Evolutionary conservation across 169 alveolate genomes (phyloP), one percentile per base, ranked within the genome.

Genomic region (Blepharisma undulans): DNA sequence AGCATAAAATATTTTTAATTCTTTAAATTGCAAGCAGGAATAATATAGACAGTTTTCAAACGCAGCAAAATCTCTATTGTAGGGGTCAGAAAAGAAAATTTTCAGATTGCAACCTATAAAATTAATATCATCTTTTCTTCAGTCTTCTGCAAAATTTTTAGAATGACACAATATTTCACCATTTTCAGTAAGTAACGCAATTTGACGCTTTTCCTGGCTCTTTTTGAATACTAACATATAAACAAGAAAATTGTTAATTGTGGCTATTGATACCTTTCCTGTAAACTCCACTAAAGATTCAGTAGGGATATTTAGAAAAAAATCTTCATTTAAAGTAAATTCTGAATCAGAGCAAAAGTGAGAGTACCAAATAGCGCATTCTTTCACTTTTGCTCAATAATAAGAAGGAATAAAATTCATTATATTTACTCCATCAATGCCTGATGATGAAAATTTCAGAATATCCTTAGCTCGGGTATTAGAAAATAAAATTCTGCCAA

Each of bases 381-480:
- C 66, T 48, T 48, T 48, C 0, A 48, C 21, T 5, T 5, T 1
- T 48, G 1, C 36, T 21, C 48, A 32, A 59, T 32, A 48, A 21
- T 72, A 76, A 84, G 29, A 60, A 84, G 79, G 89, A 48, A 84
- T 33, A 84, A 32, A 84, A 84, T 27, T 25, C 33, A 76, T n/a
- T 36, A 84, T 84, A 22, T 22, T 25, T 1, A 10, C 60, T 48
- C 77, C 34, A 19, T 25, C 19, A 10, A 60, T 12, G 27, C 14
- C 12, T 32, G 14, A 19, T 36, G 72, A 72, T 19, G 79, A 18
- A 29, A 29, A 48, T 61, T 25, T 32, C 27, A 86, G 10, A 1
- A 86, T 60, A 4, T 71, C 10, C 8, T 59, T 25, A 1, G 36
- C 84, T 66, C 14, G 25, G 8, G 27, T 5, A 36, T 86, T 86